Conservation (phyloP, 129 eudicot genomes). For the Lactuca sativa region DNA sequence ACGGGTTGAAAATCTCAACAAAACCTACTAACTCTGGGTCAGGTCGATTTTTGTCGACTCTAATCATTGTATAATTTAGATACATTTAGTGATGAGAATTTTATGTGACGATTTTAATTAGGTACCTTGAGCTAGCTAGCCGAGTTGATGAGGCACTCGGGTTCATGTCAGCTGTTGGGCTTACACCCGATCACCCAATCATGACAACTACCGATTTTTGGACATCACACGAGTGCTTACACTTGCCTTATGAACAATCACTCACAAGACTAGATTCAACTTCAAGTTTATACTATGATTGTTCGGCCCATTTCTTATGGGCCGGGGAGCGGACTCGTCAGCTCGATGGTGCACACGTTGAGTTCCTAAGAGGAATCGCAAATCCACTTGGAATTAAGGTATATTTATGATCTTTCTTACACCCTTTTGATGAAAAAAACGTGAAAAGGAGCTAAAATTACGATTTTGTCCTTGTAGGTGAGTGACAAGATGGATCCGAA, state of each 20-base stretch:
- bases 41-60: background rate
- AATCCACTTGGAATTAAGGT: conserved; percentile 98
- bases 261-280: conserved; percentile 88
- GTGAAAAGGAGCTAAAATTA: conserved; percentile 3
- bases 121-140: conserved; percentile 89
- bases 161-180: conserved; percentile 94
- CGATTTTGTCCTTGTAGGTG: conserved; percentile 53
- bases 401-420: background rate
- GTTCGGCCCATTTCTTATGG: conserved; percentile 95
- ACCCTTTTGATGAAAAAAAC: conserved; percentile 2
- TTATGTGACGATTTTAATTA: conserved; percentile 25
- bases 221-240: conserved; percentile 94
- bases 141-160: conserved; percentile 97
- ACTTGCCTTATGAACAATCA: conserved; percentile 88
- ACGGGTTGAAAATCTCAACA: background rate
- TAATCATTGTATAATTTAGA: background rate
- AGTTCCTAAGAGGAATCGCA: conserved; percentile 88
- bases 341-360: conserved; percentile 93
- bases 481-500: conserved; percentile 94
- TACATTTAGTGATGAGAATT: background rate
- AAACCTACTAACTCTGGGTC: background rate
- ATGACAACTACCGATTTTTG: conserved; percentile 91
- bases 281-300: conserved; percentile 77
- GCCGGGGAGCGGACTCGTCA: conserved; percentile 95
- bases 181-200: conserved; percentile 80